Base-by-base conservation (phyloP, 75 land plant genomes). In the Selaginella moellendorffii region DNA sequence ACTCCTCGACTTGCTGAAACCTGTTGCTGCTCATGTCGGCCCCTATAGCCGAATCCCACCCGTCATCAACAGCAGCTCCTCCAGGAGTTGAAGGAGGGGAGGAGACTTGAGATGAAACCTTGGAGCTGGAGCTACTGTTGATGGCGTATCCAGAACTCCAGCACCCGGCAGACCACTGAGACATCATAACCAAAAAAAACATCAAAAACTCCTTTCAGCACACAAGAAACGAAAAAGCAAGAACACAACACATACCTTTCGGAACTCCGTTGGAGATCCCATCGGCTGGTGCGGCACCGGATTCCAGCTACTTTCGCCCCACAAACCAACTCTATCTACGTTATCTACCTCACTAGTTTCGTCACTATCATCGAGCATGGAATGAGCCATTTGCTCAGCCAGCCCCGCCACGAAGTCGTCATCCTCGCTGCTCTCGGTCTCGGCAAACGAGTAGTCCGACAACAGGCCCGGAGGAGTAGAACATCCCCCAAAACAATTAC, bases 371-470 rank as follows among this genome's bases (percentile, higher is more conserved):
- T 71, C 71, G 9, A 85, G 74, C 68, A 76, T 66, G 19, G 77
- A 71, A 52, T 54, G 86, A 36, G 85, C 72, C 53, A 85, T 73
- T 31, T 71, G 76, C 29, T 65, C 77, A 18, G 78, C 77, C 20
- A 83, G 30, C 28, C 67, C 76, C n/a, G 81, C 84, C 22, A 78
- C 27, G 54, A 68, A 77, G 27, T 85, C 87, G 22, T 75, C 77
- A 25, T 85, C 83, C 59, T 80, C 89, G 52, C 78, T 80, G 53
- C 79, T 76, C 70, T 80, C 89, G 0, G 46, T 36, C 14, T 36
- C 46, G 10, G 46, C 46, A 36, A 56, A 56, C 25, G 59, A 56
- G 9, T 2, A 56, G 9, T 56, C 59, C 25, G 59, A 56, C 8
- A 8, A 56, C 8, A 56, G 59, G 59, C 59, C 24, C n/a, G 59